Percentiles rank a stretch among this genome's conserved stretches.
Conservation (phyloP, 2,329 filamentous ascomycete genomes). For the Plenodomus biglobosus region DNA sequence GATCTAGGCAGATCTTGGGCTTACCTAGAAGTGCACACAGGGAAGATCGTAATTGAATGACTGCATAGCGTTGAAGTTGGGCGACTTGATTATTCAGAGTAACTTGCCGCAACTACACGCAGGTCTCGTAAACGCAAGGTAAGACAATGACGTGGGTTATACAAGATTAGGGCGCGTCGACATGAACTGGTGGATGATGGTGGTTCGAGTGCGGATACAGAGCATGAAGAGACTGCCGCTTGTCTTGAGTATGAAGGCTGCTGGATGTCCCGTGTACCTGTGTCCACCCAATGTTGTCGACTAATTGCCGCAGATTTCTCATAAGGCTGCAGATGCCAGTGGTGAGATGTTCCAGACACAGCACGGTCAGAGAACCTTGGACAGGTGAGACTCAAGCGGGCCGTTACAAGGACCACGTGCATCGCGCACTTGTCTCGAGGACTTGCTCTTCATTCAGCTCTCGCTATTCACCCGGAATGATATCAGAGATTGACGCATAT, state of each 20-base stretch:
- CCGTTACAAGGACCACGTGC: not conserved
- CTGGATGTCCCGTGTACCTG: not conserved
- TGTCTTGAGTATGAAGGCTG: not conserved
- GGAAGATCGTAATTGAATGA: not conserved
- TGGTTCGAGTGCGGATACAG: not conserved
- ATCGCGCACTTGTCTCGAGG: not conserved
- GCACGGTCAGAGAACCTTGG: not conserved
- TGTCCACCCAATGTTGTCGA: not conserved
- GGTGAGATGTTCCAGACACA: not conserved
- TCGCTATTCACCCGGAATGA: not conserved
- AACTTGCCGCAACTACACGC: not conserved
- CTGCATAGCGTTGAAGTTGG: not conserved
- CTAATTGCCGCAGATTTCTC: not conserved
- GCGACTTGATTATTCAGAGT: not conserved
- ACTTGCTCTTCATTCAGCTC: not conserved
- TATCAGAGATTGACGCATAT: not conserved
- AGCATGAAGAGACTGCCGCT: not conserved
- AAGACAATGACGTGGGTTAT: not conserved
- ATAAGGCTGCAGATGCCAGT: not conserved
- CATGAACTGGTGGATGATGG: not conserved
- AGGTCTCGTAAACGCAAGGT: not conserved
- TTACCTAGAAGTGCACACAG: not conserved
- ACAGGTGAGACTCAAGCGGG: not conserved
- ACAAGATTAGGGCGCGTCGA: not conserved
- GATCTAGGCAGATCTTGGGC: not conserved